Evolutionary conservation across 2,329 filamentous ascomycete species (phyloP), one percentile per base, ranked within the genome.

Genomic region (Penicillium sp.): DNA sequence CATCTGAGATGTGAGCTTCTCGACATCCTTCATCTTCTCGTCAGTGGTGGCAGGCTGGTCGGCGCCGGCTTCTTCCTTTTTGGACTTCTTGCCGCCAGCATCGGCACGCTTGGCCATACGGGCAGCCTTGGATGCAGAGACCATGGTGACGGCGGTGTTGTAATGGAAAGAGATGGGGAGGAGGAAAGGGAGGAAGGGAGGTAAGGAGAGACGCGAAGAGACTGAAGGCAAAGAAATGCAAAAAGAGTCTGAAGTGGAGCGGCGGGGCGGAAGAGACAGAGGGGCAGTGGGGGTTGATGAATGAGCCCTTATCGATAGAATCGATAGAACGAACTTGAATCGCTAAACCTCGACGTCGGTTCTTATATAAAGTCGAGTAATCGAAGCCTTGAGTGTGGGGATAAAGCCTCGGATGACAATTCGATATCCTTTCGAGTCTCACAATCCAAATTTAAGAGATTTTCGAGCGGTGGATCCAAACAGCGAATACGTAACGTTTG

Each of bases 1-100:
- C 81, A 95, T 87, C 78, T 98, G 95, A 47, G 91, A 80, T 39
- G 88, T 85, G 60, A 98, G 81, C 70, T 90, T 90, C 78, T 90
- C 87, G 58, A 96, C 85, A 68, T 87, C 86, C 60, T 87, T 84
- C 72, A 86, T 75, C 78, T 92, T 89, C 62, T 84, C 82, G 62
- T 78, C 81, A 52, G 83, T 79, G 60, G 84, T 89, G 52, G 86
- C 86, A 57, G 86, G 81, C 62, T 81, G 80, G 46, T 87, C 86
- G 40, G 77, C 72, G 53, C 76, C 80, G 63, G 78, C 78, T 56
- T 71, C 38, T 1, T 24, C 74, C 72, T 86, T 85, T 50, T 78
- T 78, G 54, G 78, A 75, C 52, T 63, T 65, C 62, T 68, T 69
- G 75, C 88, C 83, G 68, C 81, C 81, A 73, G 88, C 79, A 50